A percentile compares a stretch with the other conserved stretches of the same genome.
These are phyloP conservation scores for Talaromyces pinophilus DNA, from an alignment of 2,329 filamentous ascomycete species.

Conservation along the genomic window DNA sequence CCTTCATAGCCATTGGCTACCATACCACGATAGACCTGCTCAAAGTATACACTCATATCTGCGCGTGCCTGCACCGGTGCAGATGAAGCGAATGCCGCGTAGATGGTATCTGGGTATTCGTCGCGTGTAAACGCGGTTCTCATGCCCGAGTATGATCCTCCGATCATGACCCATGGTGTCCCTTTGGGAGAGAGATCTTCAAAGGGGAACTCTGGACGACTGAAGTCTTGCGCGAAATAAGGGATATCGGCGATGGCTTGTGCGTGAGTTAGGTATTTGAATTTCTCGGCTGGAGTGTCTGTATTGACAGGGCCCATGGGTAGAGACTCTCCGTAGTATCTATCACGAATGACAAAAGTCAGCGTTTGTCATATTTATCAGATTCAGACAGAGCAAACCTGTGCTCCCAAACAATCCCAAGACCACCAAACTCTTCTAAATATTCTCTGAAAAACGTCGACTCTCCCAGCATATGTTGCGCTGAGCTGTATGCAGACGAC, in stretches of 20 bases:
- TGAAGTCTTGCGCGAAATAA: conserved; percentile 47
- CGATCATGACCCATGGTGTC: conserved; percentile 51
- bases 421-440: conserved; percentile 39
- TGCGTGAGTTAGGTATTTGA: conserved; percentile 45
- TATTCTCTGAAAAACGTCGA: conserved; percentile 36
- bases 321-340: conserved; percentile 47
- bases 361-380: too few relatives aligned
- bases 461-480: conserved; percentile 39
- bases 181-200: conserved; percentile 42
- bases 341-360: conserved; percentile 20
- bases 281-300: conserved; percentile 42
- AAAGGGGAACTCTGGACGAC: conserved; percentile 32
- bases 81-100: conserved; percentile 44
- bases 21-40: conserved; percentile 53
- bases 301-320: conserved; percentile 39
- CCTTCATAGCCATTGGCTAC: conserved; percentile 52
- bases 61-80: conserved; percentile 50
- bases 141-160: conserved; percentile 50
- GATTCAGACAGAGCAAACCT: conserved; percentile 38
- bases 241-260: conserved; percentile 50
- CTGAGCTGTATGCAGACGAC: conserved; percentile 43
- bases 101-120: conserved; percentile 46
- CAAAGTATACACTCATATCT: conserved; percentile 56
- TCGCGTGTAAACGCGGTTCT: conserved; percentile 48
- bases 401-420: conserved; percentile 47